Percentiles rank a stretch among this genome's conserved stretches.
These are phyloP conservation scores for Psilocybe mexicana DNA, from an alignment of 1,284 basidiomycete species.

Conservation along the genomic window DNA sequence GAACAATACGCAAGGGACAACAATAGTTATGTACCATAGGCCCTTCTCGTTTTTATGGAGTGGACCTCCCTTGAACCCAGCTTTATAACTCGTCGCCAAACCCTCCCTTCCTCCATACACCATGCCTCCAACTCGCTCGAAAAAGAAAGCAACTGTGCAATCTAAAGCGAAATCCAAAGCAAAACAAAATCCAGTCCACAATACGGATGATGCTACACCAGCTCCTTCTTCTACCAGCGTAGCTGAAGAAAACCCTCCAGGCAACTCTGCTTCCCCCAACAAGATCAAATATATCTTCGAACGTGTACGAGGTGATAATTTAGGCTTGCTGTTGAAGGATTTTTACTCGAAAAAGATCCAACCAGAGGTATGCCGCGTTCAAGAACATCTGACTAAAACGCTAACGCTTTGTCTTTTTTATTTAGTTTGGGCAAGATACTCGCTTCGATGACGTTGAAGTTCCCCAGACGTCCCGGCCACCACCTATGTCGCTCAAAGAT, in stretches of 20 bases:
- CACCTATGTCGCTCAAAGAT: conserved; percentile 34
- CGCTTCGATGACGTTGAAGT: not conserved
- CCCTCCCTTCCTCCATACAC: not conserved
- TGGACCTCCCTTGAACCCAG: not conserved
- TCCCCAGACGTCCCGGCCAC: conserved; percentile 32
- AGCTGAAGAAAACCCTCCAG: not conserved
- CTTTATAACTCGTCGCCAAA: not conserved
- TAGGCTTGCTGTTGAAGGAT: not conserved
- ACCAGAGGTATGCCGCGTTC: not conserved
- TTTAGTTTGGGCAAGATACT: not conserved
- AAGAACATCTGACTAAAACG: not conserved
- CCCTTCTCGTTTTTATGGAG: no score
- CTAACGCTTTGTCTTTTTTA: not conserved
- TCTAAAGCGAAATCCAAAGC: not conserved
- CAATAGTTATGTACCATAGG: no score
- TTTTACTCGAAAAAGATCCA: not conserved
- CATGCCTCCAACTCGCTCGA: conserved; percentile 5
- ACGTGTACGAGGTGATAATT: not conserved
- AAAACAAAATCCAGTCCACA: no score
- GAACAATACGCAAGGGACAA: no score
- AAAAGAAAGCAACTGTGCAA: not conserved
- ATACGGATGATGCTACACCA: not conserved
- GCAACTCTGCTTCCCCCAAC: not conserved
- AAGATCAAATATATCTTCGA: not conserved
- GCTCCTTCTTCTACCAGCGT: not conserved